A percentile compares a stretch with the other conserved stretches of the same genome.
Conservation (phyloP, 2,329 filamentous ascomycete species). For the Cadophora luteo-olivacea region DNA sequence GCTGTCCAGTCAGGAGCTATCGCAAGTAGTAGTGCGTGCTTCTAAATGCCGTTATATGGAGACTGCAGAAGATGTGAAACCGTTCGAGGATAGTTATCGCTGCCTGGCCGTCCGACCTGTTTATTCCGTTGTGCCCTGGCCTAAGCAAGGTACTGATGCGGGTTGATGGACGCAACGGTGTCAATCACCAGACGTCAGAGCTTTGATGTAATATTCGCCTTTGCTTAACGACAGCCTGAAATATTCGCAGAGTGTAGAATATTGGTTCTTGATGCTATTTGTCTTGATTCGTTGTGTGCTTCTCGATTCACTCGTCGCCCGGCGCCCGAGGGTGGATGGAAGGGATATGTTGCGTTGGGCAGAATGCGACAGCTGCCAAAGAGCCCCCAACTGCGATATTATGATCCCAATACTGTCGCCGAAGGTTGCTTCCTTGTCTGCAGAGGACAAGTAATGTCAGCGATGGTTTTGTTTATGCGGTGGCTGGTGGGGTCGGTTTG, state of each 20-base stretch:
- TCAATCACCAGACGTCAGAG: constrained; percentile 3
- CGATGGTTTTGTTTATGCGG: not conserved
- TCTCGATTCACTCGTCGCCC: not conserved
- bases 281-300: not conserved
- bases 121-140: constrained; percentile 13
- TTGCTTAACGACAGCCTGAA: constrained; percentile 12
- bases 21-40: constrained; percentile 20
- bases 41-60: constrained; percentile 20
- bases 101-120: constrained; percentile 21
- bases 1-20: constrained; percentile 30
- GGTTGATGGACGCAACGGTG: too few species aligned
- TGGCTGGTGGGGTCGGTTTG: constrained; percentile 16
- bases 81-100: constrained; percentile 22
- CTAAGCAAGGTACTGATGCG: too few species aligned
- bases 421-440: constrained; percentile 4
- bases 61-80: constrained; percentile 26
- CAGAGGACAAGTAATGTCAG: constrained; percentile 19
- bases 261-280: not conserved
- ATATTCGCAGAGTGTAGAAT: constrained; percentile 5
- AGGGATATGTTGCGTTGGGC: not conserved
- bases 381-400: not conserved
- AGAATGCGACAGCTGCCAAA: constrained; percentile 7
- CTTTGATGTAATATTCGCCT: constrained; percentile 8
- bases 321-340: constrained; percentile 9
- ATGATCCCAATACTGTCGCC: not conserved